Conservation (phyloP, 495 filamentous ascomycete genomes). For the Hyaloscypha hepaticicola region DNA sequence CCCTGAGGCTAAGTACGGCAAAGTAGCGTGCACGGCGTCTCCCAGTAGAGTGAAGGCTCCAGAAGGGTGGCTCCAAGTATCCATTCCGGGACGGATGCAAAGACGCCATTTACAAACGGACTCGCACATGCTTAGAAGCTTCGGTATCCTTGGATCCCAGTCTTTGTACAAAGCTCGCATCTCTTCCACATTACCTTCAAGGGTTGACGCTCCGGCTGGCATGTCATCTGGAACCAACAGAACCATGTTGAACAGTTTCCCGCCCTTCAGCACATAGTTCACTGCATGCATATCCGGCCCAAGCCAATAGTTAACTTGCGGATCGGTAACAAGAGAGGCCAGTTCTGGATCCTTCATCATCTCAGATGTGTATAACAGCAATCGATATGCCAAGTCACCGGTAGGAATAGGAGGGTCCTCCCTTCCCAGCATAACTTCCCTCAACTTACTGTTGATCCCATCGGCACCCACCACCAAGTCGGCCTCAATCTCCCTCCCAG, state of each 20-base stretch:
- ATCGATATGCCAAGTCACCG: constrained; percentile 66
- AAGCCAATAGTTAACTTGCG: constrained; percentile 45
- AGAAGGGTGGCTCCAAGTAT: constrained; percentile 55
- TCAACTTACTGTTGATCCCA: constrained; percentile 52
- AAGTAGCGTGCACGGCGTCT: constrained; percentile 68
- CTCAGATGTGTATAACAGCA: constrained; percentile 56
- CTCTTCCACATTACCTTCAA: constrained; percentile 60
- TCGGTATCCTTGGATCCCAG: constrained; percentile 58
- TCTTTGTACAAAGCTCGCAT: constrained; percentile 60
- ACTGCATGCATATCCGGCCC: constrained; percentile 51
- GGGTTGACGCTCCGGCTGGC: constrained; percentile 50
- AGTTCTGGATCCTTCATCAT: constrained; percentile 52
- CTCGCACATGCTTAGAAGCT: constrained; percentile 49
- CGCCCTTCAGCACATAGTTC: constrained; percentile 60
- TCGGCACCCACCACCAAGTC: constrained; percentile 61
- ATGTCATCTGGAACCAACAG: constrained; percentile 69
- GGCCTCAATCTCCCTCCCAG: constrained; percentile 38
- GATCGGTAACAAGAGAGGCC: constrained; percentile 46
- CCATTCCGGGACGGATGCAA: constrained; percentile 55
- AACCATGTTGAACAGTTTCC: constrained; percentile 66
- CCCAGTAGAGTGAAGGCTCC: constrained; percentile 61
- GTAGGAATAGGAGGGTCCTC: constrained; percentile 51
- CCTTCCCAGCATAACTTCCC: constrained; percentile 48
- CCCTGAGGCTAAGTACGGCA: constrained; percentile 53
- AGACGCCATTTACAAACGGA: constrained; percentile 67